A percentile compares a stretch with the other conserved stretches of the same genome.
phyloP scores from a whole-genome alignment of 2,329 filamentous ascomycete genomes.

The Arthrobotrys sinensis region DNA sequence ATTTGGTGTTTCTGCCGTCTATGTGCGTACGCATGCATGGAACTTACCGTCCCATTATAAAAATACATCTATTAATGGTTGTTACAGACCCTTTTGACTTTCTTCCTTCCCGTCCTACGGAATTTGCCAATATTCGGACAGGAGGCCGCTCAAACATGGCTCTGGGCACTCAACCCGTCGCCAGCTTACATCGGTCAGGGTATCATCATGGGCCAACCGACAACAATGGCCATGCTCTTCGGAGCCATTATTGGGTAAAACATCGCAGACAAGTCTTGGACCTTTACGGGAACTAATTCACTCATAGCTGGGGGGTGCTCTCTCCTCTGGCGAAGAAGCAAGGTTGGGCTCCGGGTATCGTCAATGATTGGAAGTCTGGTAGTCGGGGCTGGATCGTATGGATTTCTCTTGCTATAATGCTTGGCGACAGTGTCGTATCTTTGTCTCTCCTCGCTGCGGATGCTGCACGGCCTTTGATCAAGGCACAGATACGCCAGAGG shows the following conservation, averaged over 20 bases:
- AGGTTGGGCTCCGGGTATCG: conserved; percentile 90
- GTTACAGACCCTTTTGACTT: conserved; percentile 82
- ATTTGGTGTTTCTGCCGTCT: conserved; percentile 74
- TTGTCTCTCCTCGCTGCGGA: conserved; percentile 73
- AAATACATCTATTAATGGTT: conserved; percentile 58
- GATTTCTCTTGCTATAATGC: conserved; percentile 96
- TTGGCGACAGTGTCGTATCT: conserved; percentile 91
- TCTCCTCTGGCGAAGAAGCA: conserved; percentile 88
- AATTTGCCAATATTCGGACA: conserved; percentile 89
- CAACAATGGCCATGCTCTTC: conserved; percentile 94
- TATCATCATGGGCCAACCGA: conserved; percentile 97
- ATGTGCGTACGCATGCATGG: conserved; percentile 67
- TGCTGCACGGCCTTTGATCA: conserved; percentile 22
- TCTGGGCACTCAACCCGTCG: conserved; percentile 96
- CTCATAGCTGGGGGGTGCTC: conserved; percentile 82
- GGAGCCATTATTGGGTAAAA: conserved; percentile 79
- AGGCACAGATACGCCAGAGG: neutral
- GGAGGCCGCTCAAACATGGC: conserved; percentile 82
- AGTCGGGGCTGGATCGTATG: conserved; percentile 99
- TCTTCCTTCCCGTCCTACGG: conserved; percentile 88
- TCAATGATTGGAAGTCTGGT: conserved; percentile 89
- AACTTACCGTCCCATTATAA: conserved; percentile 32
- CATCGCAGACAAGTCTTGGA: neutral
- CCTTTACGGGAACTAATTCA: conserved; percentile 1
- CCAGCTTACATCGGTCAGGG: conserved; percentile 98